These are phyloP conservation scores for Verticillium nonalfalfae DNA, from an alignment of 2,329 filamentous ascomycete species.

Conservation along the genomic window DNA sequence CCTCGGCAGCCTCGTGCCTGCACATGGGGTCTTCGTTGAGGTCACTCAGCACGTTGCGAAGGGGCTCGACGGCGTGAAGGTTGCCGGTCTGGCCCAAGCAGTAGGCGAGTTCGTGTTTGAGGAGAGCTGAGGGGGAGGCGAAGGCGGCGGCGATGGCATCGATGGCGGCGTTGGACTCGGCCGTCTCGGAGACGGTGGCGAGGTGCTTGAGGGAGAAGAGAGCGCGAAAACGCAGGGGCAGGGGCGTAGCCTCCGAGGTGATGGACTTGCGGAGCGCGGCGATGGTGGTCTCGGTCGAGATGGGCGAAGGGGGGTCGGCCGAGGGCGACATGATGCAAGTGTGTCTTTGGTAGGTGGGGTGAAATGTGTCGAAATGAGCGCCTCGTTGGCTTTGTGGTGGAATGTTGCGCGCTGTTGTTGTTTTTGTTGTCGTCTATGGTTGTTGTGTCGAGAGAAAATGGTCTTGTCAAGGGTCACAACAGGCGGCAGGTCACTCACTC, in stretches of 20 bases:
- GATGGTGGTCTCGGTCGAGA: slow-evolving; percentile 37
- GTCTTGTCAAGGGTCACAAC: neutral
- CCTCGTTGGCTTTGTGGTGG: neutral
- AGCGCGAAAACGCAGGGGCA: slow-evolving; percentile 87
- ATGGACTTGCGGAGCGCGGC: slow-evolving; percentile 66
- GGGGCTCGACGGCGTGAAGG: slow-evolving; percentile 62
- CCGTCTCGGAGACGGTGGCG: slow-evolving; percentile 60
- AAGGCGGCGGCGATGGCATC: slow-evolving; percentile 87
- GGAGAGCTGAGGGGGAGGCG: slow-evolving; percentile 73
- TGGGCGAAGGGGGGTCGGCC: slow-evolving; percentile 9
- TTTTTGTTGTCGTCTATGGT: too few relatives aligned
- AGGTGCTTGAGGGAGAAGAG: slow-evolving; percentile 97
- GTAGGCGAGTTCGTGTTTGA: slow-evolving; percentile 97
- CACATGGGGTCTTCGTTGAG: slow-evolving; percentile 88
- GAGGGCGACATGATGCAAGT: slow-evolving; percentile 16
- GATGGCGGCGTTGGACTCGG: slow-evolving; percentile 53
- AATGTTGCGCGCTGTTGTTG: neutral
- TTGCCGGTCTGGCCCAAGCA: slow-evolving; percentile 90
- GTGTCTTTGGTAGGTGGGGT: neutral
- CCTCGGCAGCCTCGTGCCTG: slow-evolving; percentile 93
- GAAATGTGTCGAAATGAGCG: neutral
- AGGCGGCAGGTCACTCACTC: neutral
- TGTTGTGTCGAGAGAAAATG: neutral
- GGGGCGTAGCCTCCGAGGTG: slow-evolving; percentile 70
- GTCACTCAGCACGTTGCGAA: slow-evolving; percentile 71